Conservation (phyloP, 2,329 filamentous ascomycete genomes). For the Aspergillus awamori region DNA sequence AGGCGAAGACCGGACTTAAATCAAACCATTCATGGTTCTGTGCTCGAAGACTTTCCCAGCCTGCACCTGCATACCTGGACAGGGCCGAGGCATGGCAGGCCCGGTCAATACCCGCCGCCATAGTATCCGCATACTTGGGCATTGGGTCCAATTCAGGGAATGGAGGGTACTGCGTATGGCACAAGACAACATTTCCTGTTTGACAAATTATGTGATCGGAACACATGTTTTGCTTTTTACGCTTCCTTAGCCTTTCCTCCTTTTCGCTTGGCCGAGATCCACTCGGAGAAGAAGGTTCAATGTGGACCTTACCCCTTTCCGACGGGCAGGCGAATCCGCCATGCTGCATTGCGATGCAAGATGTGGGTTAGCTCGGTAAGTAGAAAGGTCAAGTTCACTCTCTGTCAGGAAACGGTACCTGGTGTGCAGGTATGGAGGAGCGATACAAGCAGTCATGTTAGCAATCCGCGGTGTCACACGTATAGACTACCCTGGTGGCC, state of each 20-base stretch:
- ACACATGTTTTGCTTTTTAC: background rate
- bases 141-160: constrained; percentile 8
- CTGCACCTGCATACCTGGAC: constrained; percentile 15
- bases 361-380: too few relatives aligned
- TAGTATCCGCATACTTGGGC: constrained; percentile 1
- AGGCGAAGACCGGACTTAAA: background rate
- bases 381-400: too few relatives aligned
- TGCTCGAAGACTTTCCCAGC: background rate
- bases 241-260: background rate
- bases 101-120: constrained; percentile 14
- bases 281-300: too few relatives aligned
- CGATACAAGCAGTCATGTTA: too few relatives aligned
- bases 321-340: too few relatives aligned
- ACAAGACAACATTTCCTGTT: background rate
- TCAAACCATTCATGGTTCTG: background rate
- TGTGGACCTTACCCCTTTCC: too few relatives aligned
- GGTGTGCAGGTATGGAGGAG: too few relatives aligned
- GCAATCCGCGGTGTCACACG: too few relatives aligned
- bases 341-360: too few relatives aligned
- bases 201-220: background rate
- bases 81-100: constrained; percentile 8
- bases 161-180: background rate
- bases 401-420: too few relatives aligned
- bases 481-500: too few relatives aligned
- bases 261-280: background rate